These are phyloP conservation scores for Wallacemonas sp. DNA, from an alignment of 208 protist species.

Conservation along the genomic window DNA sequence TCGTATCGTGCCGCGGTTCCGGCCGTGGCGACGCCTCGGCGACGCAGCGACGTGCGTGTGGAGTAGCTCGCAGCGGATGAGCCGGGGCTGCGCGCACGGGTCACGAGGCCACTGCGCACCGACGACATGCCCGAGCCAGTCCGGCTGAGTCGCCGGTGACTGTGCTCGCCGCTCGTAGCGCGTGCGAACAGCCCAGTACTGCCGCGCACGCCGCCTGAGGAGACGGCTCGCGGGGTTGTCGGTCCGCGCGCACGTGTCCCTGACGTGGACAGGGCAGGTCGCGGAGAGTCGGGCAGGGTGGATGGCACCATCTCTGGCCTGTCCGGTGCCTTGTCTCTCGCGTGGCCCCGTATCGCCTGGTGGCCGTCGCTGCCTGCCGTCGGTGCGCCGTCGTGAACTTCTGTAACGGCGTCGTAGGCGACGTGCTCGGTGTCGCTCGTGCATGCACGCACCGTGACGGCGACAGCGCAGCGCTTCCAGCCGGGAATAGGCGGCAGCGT, in stretches of 20 bases:
- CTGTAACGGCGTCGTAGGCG: background rate
- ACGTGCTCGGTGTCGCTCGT: conserved; percentile 1
- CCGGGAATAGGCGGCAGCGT: background rate
- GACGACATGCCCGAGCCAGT: conserved; percentile 1
- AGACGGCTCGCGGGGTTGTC: no score
- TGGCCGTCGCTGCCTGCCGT: no score
- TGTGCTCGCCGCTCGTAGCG: background rate
- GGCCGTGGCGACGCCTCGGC: background rate
- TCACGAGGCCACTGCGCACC: background rate
- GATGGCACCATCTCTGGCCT: no score
- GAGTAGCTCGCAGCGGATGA: conserved; percentile 1
- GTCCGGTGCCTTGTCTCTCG: no score
- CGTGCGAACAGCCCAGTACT: background rate
- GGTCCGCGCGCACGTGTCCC: no score
- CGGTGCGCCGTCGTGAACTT: background rate
- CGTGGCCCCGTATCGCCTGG: no score
- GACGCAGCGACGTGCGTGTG: background rate
- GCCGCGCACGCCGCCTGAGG: no score
- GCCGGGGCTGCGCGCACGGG: background rate
- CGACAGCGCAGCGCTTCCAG: conserved; percentile 1
- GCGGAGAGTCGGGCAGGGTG: no score
- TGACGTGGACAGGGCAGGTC: no score
- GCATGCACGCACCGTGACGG: background rate
- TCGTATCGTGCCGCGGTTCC: background rate
- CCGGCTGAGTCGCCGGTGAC: background rate